Evolutionary conservation across 2,329 filamentous ascomycete genomes (phyloP).

Genomic region (Talaromyces marneffei): DNA sequence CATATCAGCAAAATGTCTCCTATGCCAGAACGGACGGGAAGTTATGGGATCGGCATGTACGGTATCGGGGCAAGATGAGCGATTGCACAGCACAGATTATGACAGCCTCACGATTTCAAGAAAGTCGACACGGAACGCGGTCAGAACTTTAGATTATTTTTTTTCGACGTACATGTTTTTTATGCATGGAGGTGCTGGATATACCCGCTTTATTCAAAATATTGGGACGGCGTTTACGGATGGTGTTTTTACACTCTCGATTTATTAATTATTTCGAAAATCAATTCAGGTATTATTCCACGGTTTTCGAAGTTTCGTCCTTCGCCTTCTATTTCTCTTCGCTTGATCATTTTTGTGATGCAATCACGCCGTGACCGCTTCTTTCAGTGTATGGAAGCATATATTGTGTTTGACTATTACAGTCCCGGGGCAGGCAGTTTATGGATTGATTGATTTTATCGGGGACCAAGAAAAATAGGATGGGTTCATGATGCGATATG

Average conservation of each 20-base stretch:
- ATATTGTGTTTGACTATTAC: neutral
- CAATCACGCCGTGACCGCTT: neutral
- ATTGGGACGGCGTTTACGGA: slow-evolving; percentile 34
- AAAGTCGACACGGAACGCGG: neutral
- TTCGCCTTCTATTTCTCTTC: neutral
- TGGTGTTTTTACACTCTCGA: slow-evolving; percentile 11
- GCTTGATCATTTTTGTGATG: neutral
- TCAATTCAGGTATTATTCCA: neutral
- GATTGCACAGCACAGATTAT: slow-evolving; percentile 10
- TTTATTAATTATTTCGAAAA: neutral
- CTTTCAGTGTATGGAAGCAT: neutral
- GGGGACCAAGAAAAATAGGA: neutral
- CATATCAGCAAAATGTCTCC: slow-evolving; percentile 37
- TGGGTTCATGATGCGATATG: neutral
- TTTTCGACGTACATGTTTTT: slow-evolving; percentile 27
- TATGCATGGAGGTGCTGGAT: slow-evolving; percentile 46
- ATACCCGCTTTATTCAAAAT: slow-evolving; percentile 41
- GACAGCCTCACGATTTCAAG: slow-evolving; percentile 14
- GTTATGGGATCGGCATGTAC: slow-evolving; percentile 42
- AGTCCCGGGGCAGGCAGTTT: neutral
- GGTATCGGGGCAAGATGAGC: slow-evolving; percentile 40
- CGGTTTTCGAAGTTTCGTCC: neutral
- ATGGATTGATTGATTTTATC: neutral
- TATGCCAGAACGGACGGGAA: slow-evolving; percentile 36
- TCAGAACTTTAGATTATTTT: slow-evolving; percentile 17